Evolutionary conservation across 345 rosid genomes (phyloP).

Genomic region (Mercurialis annua): DNA sequence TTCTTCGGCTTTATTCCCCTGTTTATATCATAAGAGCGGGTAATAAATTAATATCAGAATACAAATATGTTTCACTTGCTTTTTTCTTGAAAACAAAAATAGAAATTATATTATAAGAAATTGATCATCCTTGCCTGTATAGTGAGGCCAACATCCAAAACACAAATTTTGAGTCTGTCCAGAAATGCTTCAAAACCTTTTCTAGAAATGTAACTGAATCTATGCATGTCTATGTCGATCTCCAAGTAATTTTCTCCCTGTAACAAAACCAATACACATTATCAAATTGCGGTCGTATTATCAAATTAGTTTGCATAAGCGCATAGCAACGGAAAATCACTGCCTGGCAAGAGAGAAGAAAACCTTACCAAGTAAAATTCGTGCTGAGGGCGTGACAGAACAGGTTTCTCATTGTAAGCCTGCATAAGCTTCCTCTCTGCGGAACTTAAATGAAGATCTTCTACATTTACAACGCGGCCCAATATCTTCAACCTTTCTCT

Average conservation of each 20-base stretch:
- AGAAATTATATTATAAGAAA: neutral
- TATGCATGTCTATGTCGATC: conserved; percentile 95
- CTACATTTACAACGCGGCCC: conserved; percentile 89
- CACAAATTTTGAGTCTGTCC: conserved; percentile 73
- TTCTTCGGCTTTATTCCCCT: conserved; percentile 94
- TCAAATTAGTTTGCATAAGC: no score
- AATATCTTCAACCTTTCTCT: conserved; percentile 92
- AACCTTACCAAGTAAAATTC: conserved; percentile 60
- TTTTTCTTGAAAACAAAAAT: neutral
- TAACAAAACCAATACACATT: neutral
- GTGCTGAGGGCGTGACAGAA: conserved; percentile 97
- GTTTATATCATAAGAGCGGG: conserved; percentile 19
- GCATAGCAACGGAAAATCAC: neutral
- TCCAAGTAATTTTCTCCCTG: conserved; percentile 93
- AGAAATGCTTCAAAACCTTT: conserved; percentile 94
- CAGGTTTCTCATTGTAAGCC: conserved; percentile 97
- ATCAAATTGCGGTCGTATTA: neutral
- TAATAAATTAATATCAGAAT: conserved; percentile 3
- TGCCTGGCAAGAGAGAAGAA: neutral
- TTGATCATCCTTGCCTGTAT: conserved; percentile 55
- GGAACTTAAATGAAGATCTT: conserved; percentile 81
- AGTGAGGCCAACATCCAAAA: conserved; percentile 90
- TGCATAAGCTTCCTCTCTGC: conserved; percentile 95
- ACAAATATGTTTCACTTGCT: neutral
- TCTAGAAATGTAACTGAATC: conserved; percentile 91